Base-by-base conservation (phyloP, 306 rosid species). In the Aeschynomene evenia region DNA sequence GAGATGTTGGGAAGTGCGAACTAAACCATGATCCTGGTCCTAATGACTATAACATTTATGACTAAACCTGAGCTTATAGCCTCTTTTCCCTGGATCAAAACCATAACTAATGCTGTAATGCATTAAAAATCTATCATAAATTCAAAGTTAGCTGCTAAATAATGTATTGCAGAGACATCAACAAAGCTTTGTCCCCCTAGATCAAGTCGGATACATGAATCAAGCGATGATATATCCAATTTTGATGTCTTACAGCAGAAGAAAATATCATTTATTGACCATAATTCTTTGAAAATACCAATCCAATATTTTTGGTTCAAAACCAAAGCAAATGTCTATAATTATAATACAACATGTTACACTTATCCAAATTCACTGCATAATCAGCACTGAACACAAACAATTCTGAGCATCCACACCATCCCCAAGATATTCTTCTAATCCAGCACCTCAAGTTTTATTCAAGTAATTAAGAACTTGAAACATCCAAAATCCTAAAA, bases 1-100 rank as follows among this genome's bases (percentile, higher is more conserved):
- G 29, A 74, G 13, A 74, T 54, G 10, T 23, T 21, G 39, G 40
- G n/a, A n/a, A n/a, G n/a, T n/a, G n/a, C n/a, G 45, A 64, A 74
- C 55, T 29, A 74, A 64, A 40, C 72, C 61, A 72, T 29, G 49
- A 13, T 33, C 9, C 63, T 8, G 11, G 52, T 10, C n/a, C 13
- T 53, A 16, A 58, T 14, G 12, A 9, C 22, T 10, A 61, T 2
- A 26, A 53, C 40, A 68, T 48, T 12, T 21, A 34, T 37, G 1
- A 60, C 28, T 13, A 39, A n/a, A 57, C 9, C n/a, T 34, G 33
- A 9, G 26, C 31, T 34, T 22, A 21, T 15, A 61, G 34, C 58
- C 24, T 16, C 26, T 20, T 46, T 71, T 31, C 48, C 34, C 24
- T 58, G 21, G 60, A 57, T n/a, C 1, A 19, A 33, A 40, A 70